Base-by-base conservation (phyloP, 768 basidiomycete genomes). In the Sporobolomyces phaffii region DNA sequence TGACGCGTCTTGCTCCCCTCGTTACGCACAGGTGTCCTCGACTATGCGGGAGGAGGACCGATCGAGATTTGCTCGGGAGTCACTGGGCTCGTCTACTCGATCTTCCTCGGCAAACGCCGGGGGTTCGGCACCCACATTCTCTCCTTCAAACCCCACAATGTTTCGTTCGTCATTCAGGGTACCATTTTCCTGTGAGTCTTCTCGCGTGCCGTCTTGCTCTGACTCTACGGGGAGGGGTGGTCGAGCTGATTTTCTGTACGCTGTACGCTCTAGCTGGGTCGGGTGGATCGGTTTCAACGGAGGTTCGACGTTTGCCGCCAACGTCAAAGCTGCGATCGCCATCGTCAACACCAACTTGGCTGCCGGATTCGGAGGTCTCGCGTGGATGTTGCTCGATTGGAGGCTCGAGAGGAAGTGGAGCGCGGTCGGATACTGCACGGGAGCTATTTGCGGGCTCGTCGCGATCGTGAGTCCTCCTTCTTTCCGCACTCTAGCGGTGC, bases 21-120 rank as follows among this genome's bases (percentile, higher is more conserved):
- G n/a, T n/a, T 14, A 47, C 4, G 7, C 24, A 18, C 38, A 64
- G 63, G 65, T 29, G 69, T 73, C 1, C 87, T 91, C 60, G 90
- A 92, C 76, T 93, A 94, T 68, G 93, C 93, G 13, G 93, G 93
- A 33, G 94, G 94, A 58, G 93, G 91, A 15, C 94, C 94, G 26
- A 91, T 99, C 68, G 93, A 99, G 76, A 97, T 99, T 72, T 88
- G 88, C 22, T 93, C 91, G 20, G 94, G 94, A 51, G 86, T 86
- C 1, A 91, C 91, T 1, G 94, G 90, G 2, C 83, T 98, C 38
- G 93, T 93, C 69, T 92, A 81, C 75, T 80, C 88, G 29, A 79
- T 91, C 73, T 96, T 87, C 77, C 86, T 99, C 40, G 93, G 94
- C 44, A 90, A 88, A 74, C 86, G 93, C 57, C 81, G 87, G 36